These are phyloP conservation scores for Pythium rishiriense DNA, from an alignment of 352 stramenopile genomes.

Conservation along the genomic window DNA sequence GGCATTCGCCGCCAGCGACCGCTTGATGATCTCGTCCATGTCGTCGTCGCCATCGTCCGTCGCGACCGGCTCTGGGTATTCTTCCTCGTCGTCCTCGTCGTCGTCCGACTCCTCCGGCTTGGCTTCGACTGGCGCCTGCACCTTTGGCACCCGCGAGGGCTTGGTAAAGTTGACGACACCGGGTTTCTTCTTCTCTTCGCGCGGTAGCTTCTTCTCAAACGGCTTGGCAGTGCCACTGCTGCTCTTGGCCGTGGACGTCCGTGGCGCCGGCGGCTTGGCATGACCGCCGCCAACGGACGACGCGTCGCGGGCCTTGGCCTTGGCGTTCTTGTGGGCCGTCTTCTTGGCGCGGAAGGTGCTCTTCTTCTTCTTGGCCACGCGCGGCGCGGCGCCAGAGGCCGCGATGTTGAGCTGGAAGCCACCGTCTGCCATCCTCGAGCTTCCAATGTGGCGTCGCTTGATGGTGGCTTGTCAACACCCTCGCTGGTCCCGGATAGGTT, in stretches of 20 bases:
- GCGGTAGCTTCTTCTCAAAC: neutral
- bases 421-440: constrained; percentile 32
- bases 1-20: constrained; percentile 19
- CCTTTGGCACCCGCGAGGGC: constrained; percentile 5
- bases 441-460: neutral
- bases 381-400: constrained; percentile 36
- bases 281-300: neutral
- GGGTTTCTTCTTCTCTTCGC: constrained; percentile 23
- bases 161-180: constrained; percentile 16
- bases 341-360: constrained; percentile 80
- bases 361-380: constrained; percentile 61
- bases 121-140: constrained; percentile 20
- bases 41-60: constrained; percentile 29
- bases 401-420: constrained; percentile 85
- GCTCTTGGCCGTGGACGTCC: constrained; percentile 1
- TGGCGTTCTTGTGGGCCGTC: constrained; percentile 54
- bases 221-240: neutral
- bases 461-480: constrained; percentile 12
- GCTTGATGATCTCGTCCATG: constrained; percentile 24
- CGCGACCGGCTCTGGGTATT: constrained; percentile 4
- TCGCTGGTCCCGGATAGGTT: constrained; percentile 17
- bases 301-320: constrained; percentile 31
- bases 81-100: constrained; percentile 24
- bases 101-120: constrained; percentile 22
- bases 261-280: neutral